Conservation (phyloP, 257 asterid species). For the Lycium ferocissimum region DNA sequence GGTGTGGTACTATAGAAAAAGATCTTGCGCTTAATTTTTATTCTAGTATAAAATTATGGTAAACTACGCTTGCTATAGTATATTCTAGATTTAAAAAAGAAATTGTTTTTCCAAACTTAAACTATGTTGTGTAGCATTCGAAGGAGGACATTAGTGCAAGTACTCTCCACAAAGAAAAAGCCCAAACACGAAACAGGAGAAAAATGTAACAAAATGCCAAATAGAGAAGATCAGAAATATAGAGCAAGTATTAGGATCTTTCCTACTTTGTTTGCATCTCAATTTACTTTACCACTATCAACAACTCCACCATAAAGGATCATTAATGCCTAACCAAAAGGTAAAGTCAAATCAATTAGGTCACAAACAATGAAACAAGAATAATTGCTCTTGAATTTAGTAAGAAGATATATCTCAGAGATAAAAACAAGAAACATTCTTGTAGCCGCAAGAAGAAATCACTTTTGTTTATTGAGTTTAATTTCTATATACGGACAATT, state of each 20-base stretch:
- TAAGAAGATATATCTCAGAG: background rate
- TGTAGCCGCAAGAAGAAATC: background rate
- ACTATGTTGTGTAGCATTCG: background rate
- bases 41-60: no score
- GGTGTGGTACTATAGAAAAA: no score
- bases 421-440: background rate
- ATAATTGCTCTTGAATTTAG: background rate
- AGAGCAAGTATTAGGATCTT: background rate
- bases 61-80: no score
- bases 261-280: conserved; percentile 6
- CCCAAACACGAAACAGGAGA: background rate
- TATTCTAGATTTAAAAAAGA: no score
- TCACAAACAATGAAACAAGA: background rate
- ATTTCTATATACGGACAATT: background rate
- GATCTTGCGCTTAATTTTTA: no score
- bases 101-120: background rate
- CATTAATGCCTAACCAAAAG: background rate
- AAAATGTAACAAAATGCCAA: background rate
- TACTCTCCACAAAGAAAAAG: background rate
- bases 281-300: background rate
- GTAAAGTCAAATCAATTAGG: conserved; percentile 4
- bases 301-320: conserved; percentile 12
- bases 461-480: background rate
- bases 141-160: background rate
- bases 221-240: background rate